Evolutionary conservation across 257 asterid species (phyloP), one percentile per base, ranked within the genome.

Genomic region (Solanum raphanifolium): DNA sequence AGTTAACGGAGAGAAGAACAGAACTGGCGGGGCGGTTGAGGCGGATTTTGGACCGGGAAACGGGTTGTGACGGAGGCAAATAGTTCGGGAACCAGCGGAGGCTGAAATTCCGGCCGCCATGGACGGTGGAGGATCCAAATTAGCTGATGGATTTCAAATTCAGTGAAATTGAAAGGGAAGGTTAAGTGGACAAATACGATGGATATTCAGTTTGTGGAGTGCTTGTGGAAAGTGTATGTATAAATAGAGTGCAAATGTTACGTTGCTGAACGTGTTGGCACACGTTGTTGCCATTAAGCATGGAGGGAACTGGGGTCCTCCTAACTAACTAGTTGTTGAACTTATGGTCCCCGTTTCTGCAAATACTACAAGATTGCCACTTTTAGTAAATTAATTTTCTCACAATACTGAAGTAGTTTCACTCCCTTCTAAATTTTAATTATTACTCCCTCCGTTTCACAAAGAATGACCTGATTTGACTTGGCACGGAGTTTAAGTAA

Each of bases 31-130:
- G 66, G 13, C 12, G 29, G 52, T 2, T 46, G 91, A 60, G 60
- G 76, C 74, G 85, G 91, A 92, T 27, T 71, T 92, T 20, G 91
- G 91, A 87, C 79, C 87, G 34, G 83, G 83, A 68, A 90, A 90
- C 25, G 93, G 93, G 62, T 86, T 87, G 86, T 87, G 90, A 41
- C n/a, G 39, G 46, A 85, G 86, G 73, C 66, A 88, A 55, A 90
- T 72, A 32, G 85, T 25, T 72, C 88, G 88, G 52, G 88, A 71
- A 83, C 88, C 29, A 65, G 93, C 87, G 89, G 92, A 87, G 81
- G 60, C 83, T 69, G 94, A 89, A 29, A 92, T 60, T 85, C 93
- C 89, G 88, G 91, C 92, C 52, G 96, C 95, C 98, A 94, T 95
- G 86, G 90, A 34, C 91, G 88, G 91, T 83, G 91, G 89, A 73